These are phyloP conservation scores for Dothidotthia symphoricarpi DNA, from an alignment of 2,329 filamentous ascomycete genomes.

Conservation along the genomic window DNA sequence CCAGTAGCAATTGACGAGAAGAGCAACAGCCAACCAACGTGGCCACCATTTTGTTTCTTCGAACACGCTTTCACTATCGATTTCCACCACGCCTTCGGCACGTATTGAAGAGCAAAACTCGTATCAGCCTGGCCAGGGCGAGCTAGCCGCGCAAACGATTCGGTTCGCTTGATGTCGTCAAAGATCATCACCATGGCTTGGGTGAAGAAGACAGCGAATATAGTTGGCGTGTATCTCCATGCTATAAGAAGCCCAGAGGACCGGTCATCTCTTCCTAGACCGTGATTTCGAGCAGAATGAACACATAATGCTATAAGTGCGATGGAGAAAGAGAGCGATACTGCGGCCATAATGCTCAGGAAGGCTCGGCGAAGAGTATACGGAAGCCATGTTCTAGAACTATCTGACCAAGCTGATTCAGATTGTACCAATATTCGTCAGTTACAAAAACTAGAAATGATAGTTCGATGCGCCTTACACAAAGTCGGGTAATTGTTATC, in stretches of 20 bases:
- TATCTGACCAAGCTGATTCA: not conserved
- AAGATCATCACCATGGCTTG: slow-evolving; percentile 10
- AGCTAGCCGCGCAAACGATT: slow-evolving; percentile 12
- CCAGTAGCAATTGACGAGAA: slow-evolving; percentile 5
- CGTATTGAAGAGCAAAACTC: not conserved
- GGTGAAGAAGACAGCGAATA: slow-evolving; percentile 11
- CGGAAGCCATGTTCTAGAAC: slow-evolving; percentile 8
- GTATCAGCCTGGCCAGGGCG: not conserved
- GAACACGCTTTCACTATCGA: slow-evolving; percentile 7
- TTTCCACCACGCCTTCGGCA: slow-evolving; percentile 11
- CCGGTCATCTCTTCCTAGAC: slow-evolving; percentile 9
- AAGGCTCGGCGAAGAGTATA: slow-evolving; percentile 9
- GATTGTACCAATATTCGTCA: not conserved
- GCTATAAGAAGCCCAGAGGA: slow-evolving; percentile 1
- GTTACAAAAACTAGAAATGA: not conserved
- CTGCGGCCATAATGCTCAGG: slow-evolving; percentile 3
- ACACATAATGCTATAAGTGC: slow-evolving; percentile 6
- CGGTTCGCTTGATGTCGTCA: slow-evolving; percentile 13
- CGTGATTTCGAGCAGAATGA: slow-evolving; percentile 9
- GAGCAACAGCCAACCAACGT: slow-evolving; percentile 9
- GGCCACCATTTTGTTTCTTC: slow-evolving; percentile 10
- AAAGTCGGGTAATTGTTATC: not conserved
- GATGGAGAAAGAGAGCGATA: slow-evolving; percentile 3
- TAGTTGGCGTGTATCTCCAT: slow-evolving; percentile 11
- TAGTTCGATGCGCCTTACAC: not conserved